Evolutionary conservation across 352 stramenopile genomes (phyloP), one percentile per base, ranked within the genome.

Genomic region (Pythium graminicola): DNA sequence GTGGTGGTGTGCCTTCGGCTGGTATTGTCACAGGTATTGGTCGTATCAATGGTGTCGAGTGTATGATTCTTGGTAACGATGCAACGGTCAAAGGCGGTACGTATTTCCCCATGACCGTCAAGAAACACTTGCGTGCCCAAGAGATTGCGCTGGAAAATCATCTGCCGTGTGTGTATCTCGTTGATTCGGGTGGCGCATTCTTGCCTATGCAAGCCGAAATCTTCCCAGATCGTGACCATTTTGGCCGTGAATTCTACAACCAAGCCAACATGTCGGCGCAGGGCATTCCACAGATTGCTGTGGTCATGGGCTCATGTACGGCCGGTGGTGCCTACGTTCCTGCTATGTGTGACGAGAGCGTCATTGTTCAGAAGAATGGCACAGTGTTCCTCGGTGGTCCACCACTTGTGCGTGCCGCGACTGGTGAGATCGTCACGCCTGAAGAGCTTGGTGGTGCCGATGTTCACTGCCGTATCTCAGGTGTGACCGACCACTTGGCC

Each of bases 221-320:
- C 14, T 99, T 99, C 72, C 96, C 97, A 0, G 96, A 99, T 59
- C 81, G 80, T 39, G 86, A 98, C 54, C 86, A 97, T 58, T 99
- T 99, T 79, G 97, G 97, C 36, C 73, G 96, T 8, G 98, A 98
- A 57, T 99, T 99, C 66, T 99, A 96, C 69, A 99, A 99, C 76
- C 95, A 99, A 70, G 95, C 95, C 6, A 96, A 77, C 56, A 98
- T 99, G 93, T 97, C 83, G 32, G 78, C 87, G 6, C 59, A 64
- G 51, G 93, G 93, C 10, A 98, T 99, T 50, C 90, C 95, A 14
- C 96, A 99, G 69, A 93, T 99, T 50, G 93, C 95, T 10, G 92
- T 99, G 29, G 95, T 99, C 33, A 97, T 98, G 80, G 96, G 96
- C 26, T 97, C 82, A 13, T 99, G 96, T 61, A 99, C 96, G 9